Evolutionary conservation across 164 flowering plant genomes (phyloP), one percentile per base, ranked within the genome.

Genomic region (Warburgia ugandensis): DNA sequence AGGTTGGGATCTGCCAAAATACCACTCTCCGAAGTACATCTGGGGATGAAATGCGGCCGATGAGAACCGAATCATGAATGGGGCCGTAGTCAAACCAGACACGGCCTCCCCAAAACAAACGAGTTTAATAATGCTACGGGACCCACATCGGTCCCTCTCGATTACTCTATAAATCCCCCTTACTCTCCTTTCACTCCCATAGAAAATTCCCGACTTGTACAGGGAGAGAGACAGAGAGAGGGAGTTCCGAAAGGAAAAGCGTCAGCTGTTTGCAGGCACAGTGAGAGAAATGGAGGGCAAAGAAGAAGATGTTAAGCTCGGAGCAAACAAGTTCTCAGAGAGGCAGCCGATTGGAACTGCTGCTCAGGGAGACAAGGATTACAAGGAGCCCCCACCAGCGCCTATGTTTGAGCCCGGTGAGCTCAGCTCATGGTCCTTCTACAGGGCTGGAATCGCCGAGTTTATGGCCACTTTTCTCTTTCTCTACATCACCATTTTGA

Each of bases 371-470:
- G 76, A 68, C 54, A 76, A 65, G 58, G 83, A 80, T 64, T 80
- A 80, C 73, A 68, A 28, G 33, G 75, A 76, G 54, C 73, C 80
- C 6, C 74, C 75, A 4, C 56, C 80, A 0, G 77, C 80, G 5
- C 86, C 83, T 0, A 46, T 76, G 33, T 74, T 68, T 28, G 81
- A 76, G 58, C 70, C 78, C 6, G 64, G 61, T 0, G 86, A 80
- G 66, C 45, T 80, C 17, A 37, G 42, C 0, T 73, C 79, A 11
- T 80, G 86, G 86, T 75, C 86, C n/a, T 87, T 87, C 42, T 84
- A 81, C 73, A 66, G 96, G 52, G 96, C 96, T 10, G 96, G 96
- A 9, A 81, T 86, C 20, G 96, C 92, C 6, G 95, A 84, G 72
- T 84, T 86, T 59, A 49, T 79, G 56, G 95, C 92, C 40, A 86